phyloP scores from a whole-genome alignment of 106 monocot genomes.

The Alisma plantagoaquatica region DNA sequence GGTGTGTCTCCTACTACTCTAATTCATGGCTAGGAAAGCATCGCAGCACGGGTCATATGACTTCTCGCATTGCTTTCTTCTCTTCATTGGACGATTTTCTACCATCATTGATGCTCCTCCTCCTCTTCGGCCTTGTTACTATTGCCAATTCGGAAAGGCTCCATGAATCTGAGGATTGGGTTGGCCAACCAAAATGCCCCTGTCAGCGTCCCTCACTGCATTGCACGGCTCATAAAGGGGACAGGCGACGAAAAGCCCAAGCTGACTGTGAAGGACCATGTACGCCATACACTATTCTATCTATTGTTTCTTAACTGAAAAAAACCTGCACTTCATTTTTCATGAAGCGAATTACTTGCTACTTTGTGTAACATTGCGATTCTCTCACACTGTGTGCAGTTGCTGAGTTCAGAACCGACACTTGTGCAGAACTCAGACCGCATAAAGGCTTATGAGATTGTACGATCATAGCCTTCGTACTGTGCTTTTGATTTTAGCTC shows the following conservation, averaged over 20 bases:
- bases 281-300: slow-evolving; percentile 1
- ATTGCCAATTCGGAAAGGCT: no score
- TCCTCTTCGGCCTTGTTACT: no score
- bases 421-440: slow-evolving; percentile 52
- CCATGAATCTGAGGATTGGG: slow-evolving; percentile 83
- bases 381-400: slow-evolving; percentile 20
- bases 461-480: no score
- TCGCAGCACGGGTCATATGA: no score
- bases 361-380: no score
- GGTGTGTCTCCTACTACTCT: slow-evolving; percentile 22
- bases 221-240: slow-evolving; percentile 50
- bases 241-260: slow-evolving; percentile 4
- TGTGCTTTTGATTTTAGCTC: no score
- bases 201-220: slow-evolving; percentile 73
- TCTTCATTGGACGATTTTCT: not conserved
- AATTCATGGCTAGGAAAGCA: no score
- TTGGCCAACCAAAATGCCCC: slow-evolving; percentile 74
- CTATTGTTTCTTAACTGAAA: not conserved
- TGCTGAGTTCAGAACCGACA: slow-evolving; percentile 52
- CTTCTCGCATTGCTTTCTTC: no score
- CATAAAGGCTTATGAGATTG: slow-evolving; percentile 78
- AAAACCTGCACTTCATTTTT: not conserved
- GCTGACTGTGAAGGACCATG: slow-evolving; percentile 52
- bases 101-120: not conserved
- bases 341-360: no score